Base-by-base conservation (phyloP, 805 yeast species). In the Brettanomyces naardenensis region DNA sequence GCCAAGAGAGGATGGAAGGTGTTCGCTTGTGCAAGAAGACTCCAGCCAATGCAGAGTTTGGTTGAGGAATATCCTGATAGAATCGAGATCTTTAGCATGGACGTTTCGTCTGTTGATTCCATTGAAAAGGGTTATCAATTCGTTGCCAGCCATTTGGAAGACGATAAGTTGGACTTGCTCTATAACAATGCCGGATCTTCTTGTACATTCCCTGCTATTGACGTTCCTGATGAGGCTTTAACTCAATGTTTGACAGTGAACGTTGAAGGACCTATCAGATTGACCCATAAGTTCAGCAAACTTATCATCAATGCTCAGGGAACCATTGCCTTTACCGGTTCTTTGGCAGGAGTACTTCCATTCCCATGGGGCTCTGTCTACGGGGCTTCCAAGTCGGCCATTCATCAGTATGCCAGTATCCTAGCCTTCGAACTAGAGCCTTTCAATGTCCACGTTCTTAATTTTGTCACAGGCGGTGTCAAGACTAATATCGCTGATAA, bases 381-480 rank as follows among this genome's bases (percentile, higher is more conserved):
- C 52, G 69, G 78, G 23, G 68, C 89, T 1, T 56, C 81, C 1
- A 84, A 84, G 50, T 86, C 89, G 5, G 89, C 90, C 0, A 75
- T 84, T 40, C 86, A 81, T 46, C 79, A 73, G 46, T 84, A 77
- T 51, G 82, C 86, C 0, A 69, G 73, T 29, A 69, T 69, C 2
- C 59, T 84, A 39, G 71, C 79, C 37, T 52, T 78, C 19, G 95
- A 84, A 56, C 54, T 84, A 69, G 73, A 73, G 52, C 82, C 86
- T 3, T 78, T 81, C 48, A 82, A 71, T 13, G 90, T 84, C 4
- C 66, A 75, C 35, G 90, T 84, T 0, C 64, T 80, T 42, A 79
- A 80, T 48, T 66, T 79, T 10, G 59, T 81, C 29, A 83, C 92
- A 6, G 94, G 94, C 22, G 90, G 84, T 27, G 92, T 84, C 22